Conservation (phyloP, 129 eudicot species). For the Escallonia herrerae region DNA sequence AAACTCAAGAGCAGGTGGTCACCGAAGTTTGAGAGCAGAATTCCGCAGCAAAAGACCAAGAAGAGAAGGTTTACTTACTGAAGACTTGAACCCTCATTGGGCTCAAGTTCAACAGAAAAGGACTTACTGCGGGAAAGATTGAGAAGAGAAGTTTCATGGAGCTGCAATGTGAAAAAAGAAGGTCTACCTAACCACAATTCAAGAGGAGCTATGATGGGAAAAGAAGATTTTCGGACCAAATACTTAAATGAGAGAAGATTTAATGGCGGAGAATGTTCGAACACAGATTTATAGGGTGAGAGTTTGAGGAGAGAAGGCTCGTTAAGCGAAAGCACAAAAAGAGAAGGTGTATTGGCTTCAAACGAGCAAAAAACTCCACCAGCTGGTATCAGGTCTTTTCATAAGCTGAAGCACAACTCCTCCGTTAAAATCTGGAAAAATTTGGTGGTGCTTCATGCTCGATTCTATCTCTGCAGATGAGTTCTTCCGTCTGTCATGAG, state of each 20-base stretch:
- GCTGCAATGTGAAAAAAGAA: neutral
- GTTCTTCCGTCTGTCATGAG: neutral
- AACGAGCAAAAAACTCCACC: neutral
- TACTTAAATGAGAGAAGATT: conserved; percentile 6
- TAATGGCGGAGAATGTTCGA: conserved; percentile 1
- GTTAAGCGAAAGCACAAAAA: conserved; percentile 5
- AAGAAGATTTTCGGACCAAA: neutral
- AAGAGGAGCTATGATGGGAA: neutral
- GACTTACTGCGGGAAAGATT: too few species aligned
- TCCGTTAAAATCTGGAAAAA: neutral
- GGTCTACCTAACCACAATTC: neutral
- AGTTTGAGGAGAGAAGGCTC: conserved; percentile 1
- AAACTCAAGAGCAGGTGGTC: too few species aligned
- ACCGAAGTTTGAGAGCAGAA: too few species aligned
- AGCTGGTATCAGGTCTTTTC: neutral
- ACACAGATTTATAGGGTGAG: conserved; percentile 1
- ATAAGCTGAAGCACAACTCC: neutral
- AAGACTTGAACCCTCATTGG: too few species aligned
- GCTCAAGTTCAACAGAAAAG: too few species aligned
- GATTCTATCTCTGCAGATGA: neutral
- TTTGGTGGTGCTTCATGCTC: neutral
- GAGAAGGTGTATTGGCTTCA: neutral
- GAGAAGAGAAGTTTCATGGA: neutral
- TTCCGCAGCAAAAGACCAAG: too few species aligned
- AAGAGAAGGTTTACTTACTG: too few species aligned